phyloP scores from a whole-genome alignment of 257 asterid species.

The Salvia splendens region DNA sequence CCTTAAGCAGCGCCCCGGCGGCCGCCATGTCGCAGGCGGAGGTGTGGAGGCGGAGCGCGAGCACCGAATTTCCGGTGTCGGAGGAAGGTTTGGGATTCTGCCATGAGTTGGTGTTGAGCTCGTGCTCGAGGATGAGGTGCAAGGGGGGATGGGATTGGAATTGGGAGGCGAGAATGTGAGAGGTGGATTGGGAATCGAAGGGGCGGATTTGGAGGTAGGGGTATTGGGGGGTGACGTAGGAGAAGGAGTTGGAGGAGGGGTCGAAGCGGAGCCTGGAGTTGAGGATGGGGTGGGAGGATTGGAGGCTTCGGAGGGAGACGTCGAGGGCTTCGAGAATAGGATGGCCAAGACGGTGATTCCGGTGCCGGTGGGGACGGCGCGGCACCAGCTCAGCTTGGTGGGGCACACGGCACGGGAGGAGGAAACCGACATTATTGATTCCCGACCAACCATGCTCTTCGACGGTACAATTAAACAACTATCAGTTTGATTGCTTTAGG shows the following conservation, averaged over 20 bases:
- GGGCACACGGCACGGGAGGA: constrained; percentile 44
- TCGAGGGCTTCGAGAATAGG: constrained; percentile 62
- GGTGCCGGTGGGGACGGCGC: constrained; percentile 86
- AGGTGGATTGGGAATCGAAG: constrained; percentile 60
- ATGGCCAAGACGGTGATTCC: constrained; percentile 74
- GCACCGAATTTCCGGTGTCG: constrained; percentile 42
- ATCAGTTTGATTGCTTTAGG: too few species aligned
- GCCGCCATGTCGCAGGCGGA: constrained; percentile 74
- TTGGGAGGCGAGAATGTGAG: constrained; percentile 47
- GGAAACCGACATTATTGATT: too few species aligned
- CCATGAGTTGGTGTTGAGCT: constrained; percentile 68
- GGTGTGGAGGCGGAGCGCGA: constrained; percentile 72
- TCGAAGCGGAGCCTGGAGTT: too few species aligned
- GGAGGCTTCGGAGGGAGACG: constrained; percentile 61
- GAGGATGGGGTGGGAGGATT: constrained; percentile 57
- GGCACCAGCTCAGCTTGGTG: constrained; percentile 95
- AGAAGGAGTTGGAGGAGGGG: too few species aligned
- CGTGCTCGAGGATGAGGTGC: constrained; percentile 80
- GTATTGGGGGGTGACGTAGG: too few species aligned
- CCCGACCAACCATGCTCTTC: too few species aligned
- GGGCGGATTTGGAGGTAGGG: constrained; percentile 54
- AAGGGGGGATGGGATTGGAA: constrained; percentile 41
- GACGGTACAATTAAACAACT: too few species aligned
- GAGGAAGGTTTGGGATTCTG: constrained; percentile 37
- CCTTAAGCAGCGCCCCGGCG: constrained; percentile 59